Conservation (phyloP, 768 basidiomycete species). For the Candolleomyces eurysporus region DNA sequence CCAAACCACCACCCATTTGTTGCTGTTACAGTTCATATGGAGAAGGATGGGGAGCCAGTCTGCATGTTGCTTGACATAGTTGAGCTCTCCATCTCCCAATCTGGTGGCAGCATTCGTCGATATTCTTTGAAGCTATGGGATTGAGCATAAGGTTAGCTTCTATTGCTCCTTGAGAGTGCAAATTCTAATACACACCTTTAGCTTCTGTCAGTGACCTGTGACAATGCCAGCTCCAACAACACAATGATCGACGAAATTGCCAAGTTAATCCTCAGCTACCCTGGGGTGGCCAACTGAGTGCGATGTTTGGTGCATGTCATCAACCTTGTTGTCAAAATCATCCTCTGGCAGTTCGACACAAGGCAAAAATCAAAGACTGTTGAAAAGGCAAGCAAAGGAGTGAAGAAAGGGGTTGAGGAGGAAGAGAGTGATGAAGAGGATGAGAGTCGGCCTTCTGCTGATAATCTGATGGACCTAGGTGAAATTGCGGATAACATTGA, state of each 20-base stretch:
- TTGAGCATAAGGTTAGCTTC: too few relatives aligned
- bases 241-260: constrained; percentile 27
- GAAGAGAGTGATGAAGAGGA: not conserved
- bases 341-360: constrained; percentile 32
- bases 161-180: too few relatives aligned
- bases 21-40: too few relatives aligned
- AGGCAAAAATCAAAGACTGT: constrained; percentile 15
- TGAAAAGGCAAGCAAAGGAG: not conserved
- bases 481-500: too few relatives aligned
- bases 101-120: too few relatives aligned
- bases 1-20: too few relatives aligned
- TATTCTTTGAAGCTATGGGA: too few relatives aligned
- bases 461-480: too few relatives aligned
- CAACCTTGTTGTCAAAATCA: constrained; percentile 28
- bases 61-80: too few relatives aligned
- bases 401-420: not conserved
- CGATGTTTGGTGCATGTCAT: constrained; percentile 36
- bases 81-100: too few relatives aligned
- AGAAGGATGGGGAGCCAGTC: too few relatives aligned
- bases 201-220: constrained; percentile 30
- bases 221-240: constrained; percentile 35
- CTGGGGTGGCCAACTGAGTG: constrained; percentile 19
- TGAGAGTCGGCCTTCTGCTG: not conserved
- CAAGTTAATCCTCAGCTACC: constrained; percentile 15
- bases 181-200: too few relatives aligned